A percentile compares a stretch with the other conserved stretches of the same genome.
Conservation (phyloP, 2,329 filamentous ascomycete species). For the Diaporthe aspalathi region DNA sequence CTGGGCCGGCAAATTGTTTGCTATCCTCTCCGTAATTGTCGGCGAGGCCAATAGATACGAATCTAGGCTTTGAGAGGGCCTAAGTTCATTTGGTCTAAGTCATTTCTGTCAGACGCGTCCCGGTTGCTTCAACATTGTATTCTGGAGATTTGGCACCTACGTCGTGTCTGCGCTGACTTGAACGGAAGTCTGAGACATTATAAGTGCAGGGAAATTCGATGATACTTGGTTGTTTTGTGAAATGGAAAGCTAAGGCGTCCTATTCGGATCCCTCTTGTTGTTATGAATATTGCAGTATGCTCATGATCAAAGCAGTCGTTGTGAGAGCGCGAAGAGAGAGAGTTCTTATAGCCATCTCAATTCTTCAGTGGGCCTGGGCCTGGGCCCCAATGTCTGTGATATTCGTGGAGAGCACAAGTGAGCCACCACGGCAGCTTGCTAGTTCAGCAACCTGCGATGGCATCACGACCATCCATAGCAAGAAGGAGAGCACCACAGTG, state of each 20-base stretch:
- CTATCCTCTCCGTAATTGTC: background rate
- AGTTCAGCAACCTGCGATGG: too few relatives aligned
- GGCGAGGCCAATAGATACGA: background rate
- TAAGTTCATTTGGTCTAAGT: background rate
- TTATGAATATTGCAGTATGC: too few relatives aligned
- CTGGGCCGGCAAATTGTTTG: background rate
- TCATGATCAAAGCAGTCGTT: background rate
- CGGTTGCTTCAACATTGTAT: fast-evolving
- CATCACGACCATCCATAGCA: background rate
- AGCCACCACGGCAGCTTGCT: background rate
- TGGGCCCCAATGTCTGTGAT: too few relatives aligned
- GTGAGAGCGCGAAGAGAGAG: too few relatives aligned
- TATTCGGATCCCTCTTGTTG: too few relatives aligned
- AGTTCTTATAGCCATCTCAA: background rate
- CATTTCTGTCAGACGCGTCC: background rate
- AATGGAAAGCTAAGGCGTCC: too few relatives aligned
- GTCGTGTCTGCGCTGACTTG: conserved; percentile 6
- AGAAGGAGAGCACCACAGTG: background rate
- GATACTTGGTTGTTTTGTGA: too few relatives aligned
- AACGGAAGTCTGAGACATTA: background rate
- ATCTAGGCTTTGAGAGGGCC: background rate
- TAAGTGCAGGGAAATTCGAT: too few relatives aligned
- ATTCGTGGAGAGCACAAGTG: background rate
- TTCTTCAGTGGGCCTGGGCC: background rate
- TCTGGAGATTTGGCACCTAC: background rate